Evolutionary conservation across 495 filamentous ascomycete genomes (phyloP).

Genomic region (Penicillium alfredii): DNA sequence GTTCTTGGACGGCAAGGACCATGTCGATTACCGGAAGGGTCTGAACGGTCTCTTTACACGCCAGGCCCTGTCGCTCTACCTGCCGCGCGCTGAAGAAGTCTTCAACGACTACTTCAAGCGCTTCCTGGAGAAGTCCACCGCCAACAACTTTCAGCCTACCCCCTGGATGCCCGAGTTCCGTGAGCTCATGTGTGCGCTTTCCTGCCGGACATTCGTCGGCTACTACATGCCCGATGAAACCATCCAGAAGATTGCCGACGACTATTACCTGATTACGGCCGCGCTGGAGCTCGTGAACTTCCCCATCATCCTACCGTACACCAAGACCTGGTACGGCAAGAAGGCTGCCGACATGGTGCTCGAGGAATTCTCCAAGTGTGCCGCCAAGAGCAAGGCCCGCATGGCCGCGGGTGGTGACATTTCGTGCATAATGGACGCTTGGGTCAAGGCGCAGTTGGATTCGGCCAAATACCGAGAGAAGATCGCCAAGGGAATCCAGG

Average conservation of each 20-base stretch:
- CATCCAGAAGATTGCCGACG: slow-evolving; percentile 91
- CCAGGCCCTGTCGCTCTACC: slow-evolving; percentile 77
- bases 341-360: slow-evolving; percentile 91
- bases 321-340: slow-evolving; percentile 96
- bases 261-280: slow-evolving; percentile 94
- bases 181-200: slow-evolving; percentile 92
- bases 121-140: slow-evolving; percentile 66
- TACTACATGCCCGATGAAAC: slow-evolving; percentile 87
- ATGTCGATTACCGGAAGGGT: slow-evolving; percentile 96
- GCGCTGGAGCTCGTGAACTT: slow-evolving; percentile 98
- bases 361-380: slow-evolving; percentile 82
- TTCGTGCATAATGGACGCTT: slow-evolving; percentile 90
- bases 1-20: slow-evolving; percentile 90
- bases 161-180: slow-evolving; percentile 92
- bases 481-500: slow-evolving; percentile 59
- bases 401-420: slow-evolving; percentile 87
- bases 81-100: slow-evolving; percentile 87
- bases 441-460: slow-evolving; percentile 80
- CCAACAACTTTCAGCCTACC: slow-evolving; percentile 61
- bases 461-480: slow-evolving; percentile 72
- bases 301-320: slow-evolving; percentile 93
- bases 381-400: slow-evolving; percentile 84
- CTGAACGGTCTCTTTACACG: slow-evolving; percentile 93
- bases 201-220: slow-evolving; percentile 92
- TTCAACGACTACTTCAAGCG: slow-evolving; percentile 80